Base-by-base conservation (phyloP, 169 alveolate species). In the Eimeria tenella region DNA sequence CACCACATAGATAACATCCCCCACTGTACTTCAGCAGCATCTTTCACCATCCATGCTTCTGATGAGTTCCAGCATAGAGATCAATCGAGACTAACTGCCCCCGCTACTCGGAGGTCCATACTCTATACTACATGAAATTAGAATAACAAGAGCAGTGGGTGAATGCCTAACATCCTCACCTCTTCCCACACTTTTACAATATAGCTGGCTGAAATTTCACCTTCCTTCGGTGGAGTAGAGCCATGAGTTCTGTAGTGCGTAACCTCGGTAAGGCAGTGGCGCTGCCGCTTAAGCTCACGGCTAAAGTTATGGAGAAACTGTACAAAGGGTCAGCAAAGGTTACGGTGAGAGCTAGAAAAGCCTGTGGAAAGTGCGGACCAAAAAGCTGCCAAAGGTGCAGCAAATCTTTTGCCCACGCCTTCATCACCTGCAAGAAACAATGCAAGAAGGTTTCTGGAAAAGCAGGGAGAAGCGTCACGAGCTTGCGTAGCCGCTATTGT, bases 231-330 rank as follows among this genome's bases (percentile, higher is more conserved):
- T 31, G 42, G 42, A 31, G 86, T n/a, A 19, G 23, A 0, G 65
- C 65, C 56, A 81, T 81, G 89, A 53, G 71, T 71, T 81, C 56
- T 17, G 23, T 81, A 55, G 56, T 25, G 9, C 73, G 74, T 81
- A 71, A 13, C 89, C 11, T 81, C 89, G 89, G 19, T 50, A 81
- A 81, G 74, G 89, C 17, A 65, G 89, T 58, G 56, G 89, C 73
- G 11, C 19, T 81, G 21, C 74, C 89, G 15, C 21, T 23, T 7
- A 81, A 55, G 31, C 19, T 81, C 50, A 25, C 89, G 10, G 56
- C 73, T 17, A 55, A 56, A 23, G 42, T 55, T 23, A 13, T 58
- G 58, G 31, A 17, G 11, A 81, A 25, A 11, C 7, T 53, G 56
- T 4, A 71, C 56, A 25, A 9, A 13, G 60, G 31, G 8, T 50